Base-by-base conservation (phyloP, 768 basidiomycete species). In the Boletus huronensis region DNA sequence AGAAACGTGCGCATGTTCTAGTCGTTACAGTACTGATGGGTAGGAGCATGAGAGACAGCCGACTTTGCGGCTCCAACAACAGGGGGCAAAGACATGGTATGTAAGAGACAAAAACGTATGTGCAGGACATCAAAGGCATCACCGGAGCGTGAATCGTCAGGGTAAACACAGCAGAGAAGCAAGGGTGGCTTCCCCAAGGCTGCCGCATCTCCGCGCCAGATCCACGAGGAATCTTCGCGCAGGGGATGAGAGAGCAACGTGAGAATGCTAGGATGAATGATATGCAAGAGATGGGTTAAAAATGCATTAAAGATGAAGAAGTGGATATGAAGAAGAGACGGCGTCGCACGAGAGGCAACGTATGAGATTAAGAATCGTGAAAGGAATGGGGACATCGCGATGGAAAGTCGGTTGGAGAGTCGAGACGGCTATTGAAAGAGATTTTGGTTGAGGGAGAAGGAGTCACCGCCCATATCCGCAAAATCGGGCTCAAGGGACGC, bases 1-100 rank as follows among this genome's bases (percentile, higher is more conserved):
- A 70, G 64, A 67, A 66, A 72, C 66, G 72, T 69, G 71, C 71
- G 81, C 79, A 82, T 85, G 78, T 59, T 86, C 83, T 87, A 85
- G 80, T 84, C 81, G 79, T 85, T 87, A 85, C 84, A 83, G 69
- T 29, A 49, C 19, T 64, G 61, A 59, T 50, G 55, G 66, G 53
- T 36, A 26, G 52, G 48, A 39, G 55, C 52, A 66, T 49, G 55
- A 58, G 35, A 38, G 40, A 45, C 39, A 60, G 56, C 64, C 63
- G 62, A 44, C 50, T 60, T 58, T 60, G 60, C 39, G 43, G 53
- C 58, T 58, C 60, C 39, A 45, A 58, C 54, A 60, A 58, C 56
- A 57, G 29, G 35, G 26, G 39, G 49, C 26, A 53, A 61, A 29
- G 58, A 50, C 43, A 40, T 29, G 25, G 14, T 21, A 57, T 52